Percentiles rank a stretch among this genome's conserved stretches.
These are phyloP conservation scores for Boletus sp. DNA, from an alignment of 768 basidiomycete genomes.

Conservation along the genomic window DNA sequence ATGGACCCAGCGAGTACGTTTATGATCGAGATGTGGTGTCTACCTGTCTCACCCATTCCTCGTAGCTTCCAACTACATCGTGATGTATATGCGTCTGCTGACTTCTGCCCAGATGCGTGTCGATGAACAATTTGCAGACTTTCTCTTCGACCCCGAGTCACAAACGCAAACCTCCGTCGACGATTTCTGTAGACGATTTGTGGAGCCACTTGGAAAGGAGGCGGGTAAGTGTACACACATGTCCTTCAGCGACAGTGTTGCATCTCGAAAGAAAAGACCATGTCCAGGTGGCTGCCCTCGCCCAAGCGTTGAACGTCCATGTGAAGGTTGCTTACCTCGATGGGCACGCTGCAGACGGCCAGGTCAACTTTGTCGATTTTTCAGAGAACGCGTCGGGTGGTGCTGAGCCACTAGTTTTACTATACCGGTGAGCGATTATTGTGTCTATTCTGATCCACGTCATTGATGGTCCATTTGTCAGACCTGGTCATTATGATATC, in stretches of 20 bases:
- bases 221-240: conserved; percentile 48
- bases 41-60: background rate
- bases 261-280: conserved; percentile 51
- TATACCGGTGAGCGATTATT: conserved; percentile 62
- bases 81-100: conserved; percentile 77
- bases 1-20: conserved; percentile 49
- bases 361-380: conserved; percentile 69
- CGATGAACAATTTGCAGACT: conserved; percentile 57
- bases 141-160: conserved; percentile 76
- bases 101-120: conserved; percentile 79
- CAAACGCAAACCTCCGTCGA: conserved; percentile 53
- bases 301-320: conserved; percentile 62
- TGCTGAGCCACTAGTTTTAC: conserved; percentile 56
- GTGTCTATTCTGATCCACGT: background rate
- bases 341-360: conserved; percentile 47
- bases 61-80: conserved; percentile 67
- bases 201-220: conserved; percentile 76
- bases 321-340: conserved; percentile 81
- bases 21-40: background rate
- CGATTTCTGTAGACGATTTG: conserved; percentile 74
- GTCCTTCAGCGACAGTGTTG: background rate
- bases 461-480: conserved; percentile 27
- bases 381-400: conserved; percentile 45
- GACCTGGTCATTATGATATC: conserved; percentile 90
- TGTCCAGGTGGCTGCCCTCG: conserved; percentile 77